These are phyloP conservation scores for Solanum peruvianum DNA, from an alignment of 257 asterid genomes.

Conservation along the genomic window DNA sequence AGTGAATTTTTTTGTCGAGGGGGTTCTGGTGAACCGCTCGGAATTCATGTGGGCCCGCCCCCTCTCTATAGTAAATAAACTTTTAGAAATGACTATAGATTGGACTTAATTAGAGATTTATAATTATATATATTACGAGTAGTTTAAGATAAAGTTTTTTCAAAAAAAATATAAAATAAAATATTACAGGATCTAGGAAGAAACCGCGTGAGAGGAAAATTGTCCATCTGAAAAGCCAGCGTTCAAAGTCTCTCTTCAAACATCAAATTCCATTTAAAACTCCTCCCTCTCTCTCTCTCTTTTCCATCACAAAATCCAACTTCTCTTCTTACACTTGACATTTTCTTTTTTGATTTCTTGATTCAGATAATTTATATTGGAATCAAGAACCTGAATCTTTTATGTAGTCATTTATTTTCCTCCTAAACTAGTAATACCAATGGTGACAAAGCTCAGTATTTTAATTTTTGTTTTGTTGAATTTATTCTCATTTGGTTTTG, in stretches of 20 bases:
- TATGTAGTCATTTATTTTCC: neutral
- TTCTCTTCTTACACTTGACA: neutral
- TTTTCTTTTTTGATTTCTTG: neutral
- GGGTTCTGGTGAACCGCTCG: too few species aligned
- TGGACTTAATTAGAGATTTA: neutral
- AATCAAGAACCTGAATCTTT: neutral
- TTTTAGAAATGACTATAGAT: too few species aligned
- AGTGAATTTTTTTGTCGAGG: too few species aligned
- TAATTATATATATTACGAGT: neutral
- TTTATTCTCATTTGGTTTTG: conserved; percentile 13
- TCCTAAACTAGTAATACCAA: neutral
- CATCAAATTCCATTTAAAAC: neutral
- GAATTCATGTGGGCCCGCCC: too few species aligned
- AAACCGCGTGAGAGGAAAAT: neutral
- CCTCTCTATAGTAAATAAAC: too few species aligned
- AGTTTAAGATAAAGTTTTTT: neutral
- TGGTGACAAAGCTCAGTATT: neutral
- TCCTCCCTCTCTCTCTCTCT: neutral
- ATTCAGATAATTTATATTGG: neutral
- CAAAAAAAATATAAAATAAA: neutral
- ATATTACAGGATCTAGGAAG: neutral
- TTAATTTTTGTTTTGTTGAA: conserved; percentile 14
- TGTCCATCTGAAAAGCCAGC: neutral
- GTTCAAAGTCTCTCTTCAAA: neutral
- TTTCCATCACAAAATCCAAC: neutral